These are phyloP conservation scores for Mortierella hygrophila DNA, from an alignment of 192 early-diverging fungal species.

Conservation along the genomic window DNA sequence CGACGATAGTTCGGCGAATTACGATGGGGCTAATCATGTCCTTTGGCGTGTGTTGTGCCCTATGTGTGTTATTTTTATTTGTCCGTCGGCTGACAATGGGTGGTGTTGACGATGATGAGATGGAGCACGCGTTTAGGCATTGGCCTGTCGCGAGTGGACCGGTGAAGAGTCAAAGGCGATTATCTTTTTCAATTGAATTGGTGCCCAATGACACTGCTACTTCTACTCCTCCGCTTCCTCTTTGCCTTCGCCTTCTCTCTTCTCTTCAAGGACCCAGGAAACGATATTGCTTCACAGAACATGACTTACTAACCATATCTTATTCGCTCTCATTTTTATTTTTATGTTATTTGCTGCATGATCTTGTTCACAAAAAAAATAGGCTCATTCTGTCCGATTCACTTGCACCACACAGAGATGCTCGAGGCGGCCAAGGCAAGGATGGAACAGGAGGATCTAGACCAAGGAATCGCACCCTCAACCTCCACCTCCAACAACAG, in stretches of 20 bases:
- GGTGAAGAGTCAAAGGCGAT: no score
- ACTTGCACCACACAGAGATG: slow-evolving; percentile 55
- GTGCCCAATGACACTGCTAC: background rate
- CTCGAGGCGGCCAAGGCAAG: slow-evolving; percentile 40
- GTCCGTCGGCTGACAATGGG: background rate
- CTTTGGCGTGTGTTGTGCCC: background rate
- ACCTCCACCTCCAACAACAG: background rate
- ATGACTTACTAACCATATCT: slow-evolving; percentile 2
- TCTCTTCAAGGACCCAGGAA: background rate
- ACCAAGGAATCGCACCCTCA: background rate
- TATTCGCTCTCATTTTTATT: slow-evolving; percentile 1
- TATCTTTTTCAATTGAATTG: background rate
- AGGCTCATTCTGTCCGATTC: slow-evolving; percentile 56
- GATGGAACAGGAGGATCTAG: slow-evolving; percentile 36
- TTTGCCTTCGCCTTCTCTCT: no score
- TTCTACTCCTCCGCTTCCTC: background rate
- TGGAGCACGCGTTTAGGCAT: slow-evolving; percentile 8
- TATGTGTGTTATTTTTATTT: background rate
- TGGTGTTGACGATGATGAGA: background rate
- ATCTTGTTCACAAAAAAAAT: slow-evolving; percentile 2
- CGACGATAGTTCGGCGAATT: background rate
- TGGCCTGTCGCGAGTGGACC: background rate
- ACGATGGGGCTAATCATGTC: background rate
- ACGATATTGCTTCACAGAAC: background rate
- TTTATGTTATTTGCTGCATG: background rate